Conservation (phyloP, 2,329 filamentous ascomycete species). For the Xylaria sp. region DNA sequence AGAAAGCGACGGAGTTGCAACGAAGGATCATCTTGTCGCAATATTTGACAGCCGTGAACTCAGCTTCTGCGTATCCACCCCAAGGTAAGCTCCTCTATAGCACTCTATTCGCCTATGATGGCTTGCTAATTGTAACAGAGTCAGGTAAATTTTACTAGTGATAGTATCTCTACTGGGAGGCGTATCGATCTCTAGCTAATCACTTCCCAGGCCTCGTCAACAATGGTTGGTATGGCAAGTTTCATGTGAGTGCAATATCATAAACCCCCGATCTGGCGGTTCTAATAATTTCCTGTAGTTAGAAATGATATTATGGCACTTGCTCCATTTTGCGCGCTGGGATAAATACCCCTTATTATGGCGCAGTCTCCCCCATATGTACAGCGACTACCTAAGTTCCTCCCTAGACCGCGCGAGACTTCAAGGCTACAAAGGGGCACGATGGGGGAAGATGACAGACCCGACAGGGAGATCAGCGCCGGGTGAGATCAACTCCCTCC, state of each 20-base stretch:
- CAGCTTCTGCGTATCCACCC: constrained; percentile 53
- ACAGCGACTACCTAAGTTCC: constrained; percentile 51
- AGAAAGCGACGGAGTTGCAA: constrained; percentile 55
- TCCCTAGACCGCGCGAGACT: constrained; percentile 45
- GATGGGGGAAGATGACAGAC: constrained; percentile 62
- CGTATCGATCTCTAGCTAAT: not conserved
- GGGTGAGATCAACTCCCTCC: constrained; percentile 64
- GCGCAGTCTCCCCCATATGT: constrained; percentile 53
- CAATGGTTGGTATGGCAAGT: constrained; percentile 63
- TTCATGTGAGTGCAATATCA: constrained; percentile 47
- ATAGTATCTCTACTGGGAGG: not conserved
- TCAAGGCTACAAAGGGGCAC: constrained; percentile 52
- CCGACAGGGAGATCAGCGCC: constrained; percentile 60
- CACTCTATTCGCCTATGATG: too few relatives aligned
- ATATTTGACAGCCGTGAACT: constrained; percentile 59
- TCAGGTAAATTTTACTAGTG: constrained; percentile 27
- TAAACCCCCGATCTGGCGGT: too few relatives aligned
- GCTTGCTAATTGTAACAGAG: constrained; percentile 25
- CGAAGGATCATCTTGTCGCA: constrained; percentile 59
- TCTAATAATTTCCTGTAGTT: constrained; percentile 39
- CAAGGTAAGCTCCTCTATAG: constrained; percentile 44
- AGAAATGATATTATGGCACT: constrained; percentile 62
- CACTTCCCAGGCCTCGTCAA: constrained; percentile 51
- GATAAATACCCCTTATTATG: constrained; percentile 51
- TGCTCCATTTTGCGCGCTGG: constrained; percentile 57